Evolutionary conservation across 2,329 filamentous ascomycete species (phyloP), one percentile per base, ranked within the genome.

Genomic region (Nothophoma quercina): DNA sequence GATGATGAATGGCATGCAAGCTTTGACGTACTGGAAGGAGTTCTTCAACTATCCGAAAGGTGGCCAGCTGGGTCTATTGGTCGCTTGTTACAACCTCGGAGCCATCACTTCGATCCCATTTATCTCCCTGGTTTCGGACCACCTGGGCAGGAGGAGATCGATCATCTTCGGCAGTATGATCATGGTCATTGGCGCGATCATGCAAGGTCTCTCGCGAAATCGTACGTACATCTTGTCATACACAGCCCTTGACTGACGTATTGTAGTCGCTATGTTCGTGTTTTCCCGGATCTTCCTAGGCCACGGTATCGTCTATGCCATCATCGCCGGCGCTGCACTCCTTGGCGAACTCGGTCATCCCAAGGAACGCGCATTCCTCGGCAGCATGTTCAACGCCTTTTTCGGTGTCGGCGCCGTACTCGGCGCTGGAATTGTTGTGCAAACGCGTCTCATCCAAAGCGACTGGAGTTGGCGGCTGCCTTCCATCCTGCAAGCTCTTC

Each of bases 401-500:
- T 89, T 85, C 81, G 87, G 87, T 62, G 70, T 86, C 40, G 85
- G 84, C 12, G 74, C 75, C 6, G 69, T 80, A 10, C 54, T 86
- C 21, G 85, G 86, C 7, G 83, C 84, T 4, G 84, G 83, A 68
- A 81, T 88, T 41, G 84, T 85, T 26, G 87, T 85, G 77, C 86
- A 84, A 25, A 88, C 86, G 1, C 76, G 82, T 19, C 75, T 79
- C 28, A 82, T 88, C 52, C 66, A 75, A 7, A 81, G 72, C 57
- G 77, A 88, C 63, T 89, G 86, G 86, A 85, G 84, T 2, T 90
- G 87, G 87, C 79, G 86, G 41, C 83, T 83, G 29, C 85, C 88
- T 42, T 84, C 83, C 7, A 76, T 88, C n/a, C 75, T 89, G 10
- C 87, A 89, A 74, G 79, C 83, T 25, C 67, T 84, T 0, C 85